phyloP scores from a whole-genome alignment of 768 basidiomycete species.

The Mycena latifolia region DNA sequence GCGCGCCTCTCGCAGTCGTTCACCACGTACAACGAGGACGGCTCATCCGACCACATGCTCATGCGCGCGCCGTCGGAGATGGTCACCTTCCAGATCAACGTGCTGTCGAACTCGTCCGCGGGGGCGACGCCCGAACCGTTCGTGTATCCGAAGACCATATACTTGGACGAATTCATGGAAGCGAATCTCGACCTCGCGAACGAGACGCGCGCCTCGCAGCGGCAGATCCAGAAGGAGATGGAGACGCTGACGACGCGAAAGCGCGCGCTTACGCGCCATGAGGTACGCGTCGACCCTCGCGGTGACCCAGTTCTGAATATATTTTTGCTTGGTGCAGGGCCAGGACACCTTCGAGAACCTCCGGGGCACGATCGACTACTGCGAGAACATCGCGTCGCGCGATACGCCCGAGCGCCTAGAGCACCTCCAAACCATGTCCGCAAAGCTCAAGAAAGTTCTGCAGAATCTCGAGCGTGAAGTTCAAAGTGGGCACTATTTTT shows the following conservation, averaged over 20 bases:
- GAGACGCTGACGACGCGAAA: constrained; percentile 59
- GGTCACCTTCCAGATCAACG: constrained; percentile 65
- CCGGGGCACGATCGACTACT: constrained; percentile 74
- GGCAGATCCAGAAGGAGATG: constrained; percentile 61
- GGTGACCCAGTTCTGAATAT: background rate
- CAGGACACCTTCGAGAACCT: constrained; percentile 74
- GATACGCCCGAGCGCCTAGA: constrained; percentile 54
- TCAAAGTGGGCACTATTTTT: constrained; percentile 54
- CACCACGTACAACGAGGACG: constrained; percentile 44
- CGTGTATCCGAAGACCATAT: constrained; percentile 73
- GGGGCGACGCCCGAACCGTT: constrained; percentile 54
- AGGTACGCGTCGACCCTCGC: constrained; percentile 56
- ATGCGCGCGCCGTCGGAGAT: constrained; percentile 75
- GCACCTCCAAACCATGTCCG: constrained; percentile 56
- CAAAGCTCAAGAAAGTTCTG: constrained; percentile 67
- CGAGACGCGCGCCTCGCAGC: constrained; percentile 50
- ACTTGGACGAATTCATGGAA: constrained; percentile 78
- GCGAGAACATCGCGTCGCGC: constrained; percentile 73
- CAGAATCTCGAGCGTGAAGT: constrained; percentile 64
- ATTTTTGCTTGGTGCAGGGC: constrained; percentile 59
- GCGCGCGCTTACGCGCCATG: constrained; percentile 60
- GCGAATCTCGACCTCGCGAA: constrained; percentile 64
- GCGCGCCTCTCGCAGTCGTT: constrained; percentile 63
- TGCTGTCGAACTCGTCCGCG: background rate
- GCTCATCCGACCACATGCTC: constrained; percentile 60